Evolutionary conservation across 495 filamentous ascomycete species (phyloP).

Genomic region (Hypomontagnella monticulosa): DNA sequence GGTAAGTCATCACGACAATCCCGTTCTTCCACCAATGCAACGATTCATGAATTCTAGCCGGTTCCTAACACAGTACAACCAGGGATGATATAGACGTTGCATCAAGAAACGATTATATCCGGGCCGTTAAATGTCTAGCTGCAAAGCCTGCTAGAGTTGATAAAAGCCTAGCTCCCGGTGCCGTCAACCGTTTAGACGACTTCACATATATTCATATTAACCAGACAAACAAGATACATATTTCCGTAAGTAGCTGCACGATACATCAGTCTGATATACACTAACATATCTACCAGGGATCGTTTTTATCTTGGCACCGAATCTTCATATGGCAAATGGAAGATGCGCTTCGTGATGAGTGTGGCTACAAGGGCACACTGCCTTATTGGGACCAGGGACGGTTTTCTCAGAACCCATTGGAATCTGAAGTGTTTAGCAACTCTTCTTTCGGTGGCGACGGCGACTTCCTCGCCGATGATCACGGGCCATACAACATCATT

Average conservation of each 20-base stretch:
- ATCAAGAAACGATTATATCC: conserved; percentile 68
- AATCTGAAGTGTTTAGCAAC: conserved; percentile 69
- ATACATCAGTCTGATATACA: neutral
- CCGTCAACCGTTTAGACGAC: conserved; percentile 64
- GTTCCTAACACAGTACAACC: neutral
- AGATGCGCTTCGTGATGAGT: conserved; percentile 46
- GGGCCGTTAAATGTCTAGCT: conserved; percentile 71
- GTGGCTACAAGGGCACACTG: conserved; percentile 46
- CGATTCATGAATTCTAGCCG: neutral
- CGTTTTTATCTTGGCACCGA: conserved; percentile 48
- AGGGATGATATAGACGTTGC: conserved; percentile 60
- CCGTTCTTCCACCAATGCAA: too few species aligned
- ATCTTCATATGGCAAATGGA: conserved; percentile 46
- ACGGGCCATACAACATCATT: conserved; percentile 28
- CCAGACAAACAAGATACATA: conserved; percentile 67
- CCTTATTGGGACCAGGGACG: conserved; percentile 51
- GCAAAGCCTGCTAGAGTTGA: conserved; percentile 59
- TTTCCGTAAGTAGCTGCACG: conserved; percentile 46
- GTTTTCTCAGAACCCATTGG: conserved; percentile 19
- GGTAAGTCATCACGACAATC: conserved; percentile 45
- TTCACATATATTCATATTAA: conserved; percentile 73
- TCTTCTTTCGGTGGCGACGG: conserved; percentile 71
- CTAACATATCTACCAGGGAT: conserved; percentile 18
- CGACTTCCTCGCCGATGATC: conserved; percentile 56
- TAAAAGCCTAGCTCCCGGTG: conserved; percentile 47